Percentiles rank a stretch among this genome's conserved stretches.
Evolutionary conservation across 352 stramenopile species (phyloP).

Genomic region (Pythium rhizo-oryzae): DNA sequence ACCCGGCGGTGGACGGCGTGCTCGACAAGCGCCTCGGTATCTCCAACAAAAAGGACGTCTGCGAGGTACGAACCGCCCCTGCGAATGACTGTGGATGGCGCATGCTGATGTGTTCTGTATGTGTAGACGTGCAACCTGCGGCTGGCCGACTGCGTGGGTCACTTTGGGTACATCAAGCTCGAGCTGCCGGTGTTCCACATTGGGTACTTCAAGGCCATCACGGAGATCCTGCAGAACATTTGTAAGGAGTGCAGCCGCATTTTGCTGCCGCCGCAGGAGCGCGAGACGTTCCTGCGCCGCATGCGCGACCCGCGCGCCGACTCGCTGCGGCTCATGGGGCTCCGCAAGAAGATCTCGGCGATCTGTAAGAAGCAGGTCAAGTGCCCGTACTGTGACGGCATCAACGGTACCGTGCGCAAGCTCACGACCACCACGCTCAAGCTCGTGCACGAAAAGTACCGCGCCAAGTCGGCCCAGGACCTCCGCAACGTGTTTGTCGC

Average conservation of each 20-base stretch:
- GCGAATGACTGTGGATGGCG: too few species aligned
- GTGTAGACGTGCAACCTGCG: slow-evolving; percentile 84
- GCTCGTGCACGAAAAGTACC: slow-evolving; percentile 98
- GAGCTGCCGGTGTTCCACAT: slow-evolving; percentile 99
- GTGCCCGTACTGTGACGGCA: slow-evolving; percentile 95
- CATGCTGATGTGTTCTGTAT: neutral
- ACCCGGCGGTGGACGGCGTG: slow-evolving; percentile 93
- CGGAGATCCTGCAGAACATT: slow-evolving; percentile 98
- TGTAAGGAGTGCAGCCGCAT: slow-evolving; percentile 97
- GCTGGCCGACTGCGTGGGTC: slow-evolving; percentile 96
- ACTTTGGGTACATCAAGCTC: slow-evolving; percentile 99
- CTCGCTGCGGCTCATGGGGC: slow-evolving; percentile 69
- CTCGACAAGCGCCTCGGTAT: slow-evolving; percentile 98
- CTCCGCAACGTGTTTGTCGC: slow-evolving; percentile 85
- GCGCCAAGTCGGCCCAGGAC: slow-evolving; percentile 84
- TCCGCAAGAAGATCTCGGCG: slow-evolving; percentile 95
- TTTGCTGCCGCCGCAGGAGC: slow-evolving; percentile 91
- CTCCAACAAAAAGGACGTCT: slow-evolving; percentile 97
- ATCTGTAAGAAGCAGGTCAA: slow-evolving; percentile 96
- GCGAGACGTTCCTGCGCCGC: slow-evolving; percentile 81
- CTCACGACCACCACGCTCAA: slow-evolving; percentile 97
- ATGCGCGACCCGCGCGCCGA: slow-evolving; percentile 89
- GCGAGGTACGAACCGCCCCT: slow-evolving; percentile 63
- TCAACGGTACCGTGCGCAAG: slow-evolving; percentile 99
- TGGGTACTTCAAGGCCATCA: slow-evolving; percentile 99